Evolutionary conservation across 495 filamentous ascomycete genomes (phyloP).

Genomic region (Margaritispora aquatica): DNA sequence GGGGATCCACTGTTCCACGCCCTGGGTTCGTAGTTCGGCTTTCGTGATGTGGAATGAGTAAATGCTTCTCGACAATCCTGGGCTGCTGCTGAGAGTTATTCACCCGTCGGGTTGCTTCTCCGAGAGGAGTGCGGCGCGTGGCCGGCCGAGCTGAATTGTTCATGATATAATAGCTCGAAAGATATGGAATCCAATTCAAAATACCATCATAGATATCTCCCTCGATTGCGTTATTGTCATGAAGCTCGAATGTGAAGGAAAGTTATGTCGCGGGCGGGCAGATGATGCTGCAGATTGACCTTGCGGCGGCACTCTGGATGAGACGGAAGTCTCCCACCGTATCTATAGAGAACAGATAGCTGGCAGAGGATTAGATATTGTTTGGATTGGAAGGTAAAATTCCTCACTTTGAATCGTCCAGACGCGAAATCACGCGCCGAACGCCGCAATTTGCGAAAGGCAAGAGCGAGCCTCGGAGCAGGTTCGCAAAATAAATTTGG

Average conservation of each 20-base stretch:
- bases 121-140: conserved; percentile 8
- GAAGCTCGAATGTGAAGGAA: not conserved
- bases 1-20: too few species aligned
- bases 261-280: not conserved
- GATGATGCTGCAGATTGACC: too few species aligned
- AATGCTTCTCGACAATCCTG: not conserved
- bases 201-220: not conserved
- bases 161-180: conserved; percentile 24
- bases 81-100: conserved; percentile 39
- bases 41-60: not conserved
- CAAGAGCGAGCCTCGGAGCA: not conserved
- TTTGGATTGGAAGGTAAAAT: not conserved
- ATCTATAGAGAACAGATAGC: not conserved
- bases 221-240: not conserved
- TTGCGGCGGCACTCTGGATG: too few species aligned
- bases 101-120: conserved; percentile 40
- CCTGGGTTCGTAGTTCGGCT: conserved; percentile 5
- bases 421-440: not conserved
- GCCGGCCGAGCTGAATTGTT: conserved; percentile 1
- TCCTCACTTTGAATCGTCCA: not conserved
- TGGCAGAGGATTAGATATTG: not conserved
- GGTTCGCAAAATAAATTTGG: not conserved
- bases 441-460: not conserved
- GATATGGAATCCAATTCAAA: not conserved
- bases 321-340: too few species aligned